These are phyloP conservation scores for Mycena kentingensis DNA, from an alignment of 768 basidiomycete genomes.

Conservation along the genomic window DNA sequence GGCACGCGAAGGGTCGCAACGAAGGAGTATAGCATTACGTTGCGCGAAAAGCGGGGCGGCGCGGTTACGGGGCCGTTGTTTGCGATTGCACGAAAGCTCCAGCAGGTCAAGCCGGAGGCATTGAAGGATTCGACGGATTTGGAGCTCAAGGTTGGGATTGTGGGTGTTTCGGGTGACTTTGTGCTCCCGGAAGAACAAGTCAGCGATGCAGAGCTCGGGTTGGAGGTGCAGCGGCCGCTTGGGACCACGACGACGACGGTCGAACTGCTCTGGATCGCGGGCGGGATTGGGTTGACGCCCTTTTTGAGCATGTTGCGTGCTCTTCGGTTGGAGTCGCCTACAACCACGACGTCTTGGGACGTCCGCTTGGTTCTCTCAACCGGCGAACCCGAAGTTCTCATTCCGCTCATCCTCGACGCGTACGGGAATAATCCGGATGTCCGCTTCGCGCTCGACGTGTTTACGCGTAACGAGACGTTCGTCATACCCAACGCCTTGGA, in stretches of 20 bases:
- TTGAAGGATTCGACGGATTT: slow-evolving; percentile 42
- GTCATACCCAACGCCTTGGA: background rate
- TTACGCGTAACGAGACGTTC: slow-evolving; percentile 29
- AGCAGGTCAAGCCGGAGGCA: slow-evolving; percentile 40
- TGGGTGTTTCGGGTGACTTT: slow-evolving; percentile 59
- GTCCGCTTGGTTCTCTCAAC: slow-evolving; percentile 54
- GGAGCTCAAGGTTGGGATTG: slow-evolving; percentile 44
- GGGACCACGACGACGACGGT: slow-evolving; percentile 5
- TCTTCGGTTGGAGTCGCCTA: slow-evolving; percentile 10
- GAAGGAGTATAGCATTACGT: slow-evolving; percentile 39
- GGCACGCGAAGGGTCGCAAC: too few relatives aligned
- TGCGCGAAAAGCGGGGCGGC: slow-evolving; percentile 56
- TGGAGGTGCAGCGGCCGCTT: slow-evolving; percentile 12
- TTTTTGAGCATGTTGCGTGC: slow-evolving; percentile 55
- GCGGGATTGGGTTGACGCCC: slow-evolving; percentile 67
- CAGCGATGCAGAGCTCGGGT: slow-evolving; percentile 19
- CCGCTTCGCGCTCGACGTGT: slow-evolving; percentile 42
- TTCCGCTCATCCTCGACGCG: slow-evolving; percentile 43
- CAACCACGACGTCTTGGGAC: slow-evolving; percentile 30
- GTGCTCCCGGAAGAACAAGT: slow-evolving; percentile 30
- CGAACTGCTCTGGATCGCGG: slow-evolving; percentile 58
- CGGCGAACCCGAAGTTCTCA: slow-evolving; percentile 53
- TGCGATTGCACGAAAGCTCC: slow-evolving; percentile 45
- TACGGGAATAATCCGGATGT: slow-evolving; percentile 21
- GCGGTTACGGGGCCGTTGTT: slow-evolving; percentile 60